Evolutionary conservation across 768 basidiomycete genomes (phyloP).

Genomic region (Amanita rubescens): DNA sequence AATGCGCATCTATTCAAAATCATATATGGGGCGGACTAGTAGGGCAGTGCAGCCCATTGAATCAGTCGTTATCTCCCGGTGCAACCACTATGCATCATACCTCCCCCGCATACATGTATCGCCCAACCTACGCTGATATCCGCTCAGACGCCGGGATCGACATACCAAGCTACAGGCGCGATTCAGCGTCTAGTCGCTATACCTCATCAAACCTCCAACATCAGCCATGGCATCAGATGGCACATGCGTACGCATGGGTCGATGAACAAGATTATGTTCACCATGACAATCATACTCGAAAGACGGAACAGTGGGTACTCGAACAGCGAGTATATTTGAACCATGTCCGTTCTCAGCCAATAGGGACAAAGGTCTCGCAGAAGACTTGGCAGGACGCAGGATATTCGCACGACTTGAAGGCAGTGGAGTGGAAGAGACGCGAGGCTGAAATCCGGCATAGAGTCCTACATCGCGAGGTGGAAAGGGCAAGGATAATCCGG

Average conservation of each 20-base stretch:
- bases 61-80: background rate
- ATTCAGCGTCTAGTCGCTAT: conserved; percentile 2
- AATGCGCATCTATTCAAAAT: conserved; percentile 14
- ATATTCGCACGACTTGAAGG: conserved; percentile 44
- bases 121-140: background rate
- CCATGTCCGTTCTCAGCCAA: conserved; percentile 9
- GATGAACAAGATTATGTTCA: conserved; percentile 37
- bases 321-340: conserved; percentile 44
- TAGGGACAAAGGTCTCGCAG: conserved; percentile 14
- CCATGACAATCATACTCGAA: conserved; percentile 36
- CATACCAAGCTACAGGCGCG: background rate
- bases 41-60: background rate
- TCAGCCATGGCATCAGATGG: conserved; percentile 38
- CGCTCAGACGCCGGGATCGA: background rate
- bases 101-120: background rate
- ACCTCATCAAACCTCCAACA: no score
- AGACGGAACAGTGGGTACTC: conserved; percentile 59
- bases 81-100: background rate
- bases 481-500: conserved; percentile 16
- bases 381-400: conserved; percentile 47
- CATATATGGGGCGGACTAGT: background rate
- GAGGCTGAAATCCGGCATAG: conserved; percentile 38
- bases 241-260: conserved; percentile 40
- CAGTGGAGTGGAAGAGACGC: conserved; percentile 45
- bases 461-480: conserved; percentile 16